Conservation (phyloP, 176 grass and related monocot species). For the Eremochloa ophiuroides region DNA sequence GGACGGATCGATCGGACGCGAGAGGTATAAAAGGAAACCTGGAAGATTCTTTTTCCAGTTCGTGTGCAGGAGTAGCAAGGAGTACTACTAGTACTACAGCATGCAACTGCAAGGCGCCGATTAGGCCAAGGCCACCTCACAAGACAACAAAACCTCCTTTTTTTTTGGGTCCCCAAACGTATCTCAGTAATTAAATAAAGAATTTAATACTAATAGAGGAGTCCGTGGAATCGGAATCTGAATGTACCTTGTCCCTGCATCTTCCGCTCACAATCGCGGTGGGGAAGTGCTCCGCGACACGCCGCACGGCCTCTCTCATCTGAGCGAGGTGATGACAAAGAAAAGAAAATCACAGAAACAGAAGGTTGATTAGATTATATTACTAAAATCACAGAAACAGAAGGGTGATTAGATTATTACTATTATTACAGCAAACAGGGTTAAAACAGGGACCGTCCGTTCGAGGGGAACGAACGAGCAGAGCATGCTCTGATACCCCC, state of each 20-base stretch:
- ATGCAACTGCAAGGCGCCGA: not conserved
- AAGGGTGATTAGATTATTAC: not conserved
- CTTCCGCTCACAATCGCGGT: constrained; percentile 89
- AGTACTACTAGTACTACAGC: not conserved
- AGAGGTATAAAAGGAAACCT: constrained; percentile 18
- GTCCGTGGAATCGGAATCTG: not conserved
- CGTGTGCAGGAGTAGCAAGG: not conserved
- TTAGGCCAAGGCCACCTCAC: not conserved
- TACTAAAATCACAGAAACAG: too few relatives aligned
- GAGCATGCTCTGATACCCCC: constrained; percentile 18
- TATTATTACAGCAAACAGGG: not conserved
- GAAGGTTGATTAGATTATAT: too few relatives aligned
- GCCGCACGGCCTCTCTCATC: constrained; percentile 77
- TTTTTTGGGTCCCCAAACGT: too few relatives aligned
- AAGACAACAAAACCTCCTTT: not conserved
- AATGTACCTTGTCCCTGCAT: constrained; percentile 80
- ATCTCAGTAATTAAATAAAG: too few relatives aligned
- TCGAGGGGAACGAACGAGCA: not conserved
- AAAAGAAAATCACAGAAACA: not conserved
- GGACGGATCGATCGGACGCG: not conserved
- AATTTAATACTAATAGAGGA: too few relatives aligned
- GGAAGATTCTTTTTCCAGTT: constrained; percentile 20
- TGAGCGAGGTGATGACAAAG: not conserved
- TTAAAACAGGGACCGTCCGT: not conserved
- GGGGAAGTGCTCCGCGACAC: constrained; percentile 67